Conservation (phyloP, 495 filamentous ascomycete genomes). For the Podospora sp. region DNA sequence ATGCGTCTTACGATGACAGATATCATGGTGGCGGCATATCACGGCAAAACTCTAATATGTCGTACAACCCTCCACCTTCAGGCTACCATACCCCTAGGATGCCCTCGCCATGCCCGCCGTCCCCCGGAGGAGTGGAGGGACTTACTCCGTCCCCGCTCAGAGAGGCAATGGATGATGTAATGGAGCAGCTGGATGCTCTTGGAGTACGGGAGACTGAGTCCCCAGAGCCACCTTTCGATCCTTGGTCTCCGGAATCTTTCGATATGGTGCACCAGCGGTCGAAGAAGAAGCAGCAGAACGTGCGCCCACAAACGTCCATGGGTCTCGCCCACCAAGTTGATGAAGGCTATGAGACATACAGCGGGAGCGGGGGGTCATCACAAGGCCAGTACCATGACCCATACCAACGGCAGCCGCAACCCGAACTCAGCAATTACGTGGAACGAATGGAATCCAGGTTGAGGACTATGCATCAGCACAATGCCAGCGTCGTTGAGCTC, state of each 20-base stretch:
- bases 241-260: conserved; percentile 92
- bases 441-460: conserved; percentile 85
- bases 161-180: conserved; percentile 97
- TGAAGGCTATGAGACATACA: conserved; percentile 57
- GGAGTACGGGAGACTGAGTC: conserved; percentile 58
- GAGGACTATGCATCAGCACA: conserved; percentile 69
- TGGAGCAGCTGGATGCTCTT: conserved; percentile 93
- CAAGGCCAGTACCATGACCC: conserved; percentile 43
- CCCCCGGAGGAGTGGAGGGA: conserved; percentile 59
- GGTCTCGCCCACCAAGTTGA: conserved; percentile 62
- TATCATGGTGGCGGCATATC: conserved; percentile 22
- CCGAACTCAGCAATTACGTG: conserved; percentile 80
- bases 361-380: conserved; percentile 50
- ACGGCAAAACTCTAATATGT: conserved; percentile 30
- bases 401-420: conserved; percentile 56
- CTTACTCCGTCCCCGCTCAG: conserved; percentile 89
- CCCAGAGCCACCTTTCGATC: conserved; percentile 63
- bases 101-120: conserved; percentile 61
- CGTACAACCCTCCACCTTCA: conserved; percentile 37
- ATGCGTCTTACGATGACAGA: conserved; percentile 43
- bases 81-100: conserved; percentile 56
- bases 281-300: conserved; percentile 37
- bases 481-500: conserved; percentile 44
- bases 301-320: conserved; percentile 71
- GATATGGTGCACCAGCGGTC: conserved; percentile 58